phyloP scores from a whole-genome alignment of 352 stramenopile species.

The Aphanomyces invadans region DNA sequence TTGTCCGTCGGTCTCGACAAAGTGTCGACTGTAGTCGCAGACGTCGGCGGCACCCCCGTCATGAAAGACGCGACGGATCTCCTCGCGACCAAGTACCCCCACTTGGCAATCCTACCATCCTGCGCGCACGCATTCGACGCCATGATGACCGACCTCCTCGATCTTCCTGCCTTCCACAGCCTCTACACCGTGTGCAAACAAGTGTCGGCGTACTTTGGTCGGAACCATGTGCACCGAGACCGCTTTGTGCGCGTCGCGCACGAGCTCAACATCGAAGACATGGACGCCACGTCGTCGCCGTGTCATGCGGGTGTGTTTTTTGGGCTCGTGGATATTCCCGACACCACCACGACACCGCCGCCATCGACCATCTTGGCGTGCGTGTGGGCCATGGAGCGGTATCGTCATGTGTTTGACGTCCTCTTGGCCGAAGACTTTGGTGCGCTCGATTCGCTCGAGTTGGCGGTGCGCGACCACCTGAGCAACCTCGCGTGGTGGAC shows the following conservation, averaged over 20 bases:
- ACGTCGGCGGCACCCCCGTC: constrained; percentile 34
- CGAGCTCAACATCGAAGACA: constrained; percentile 41
- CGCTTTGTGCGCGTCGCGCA: constrained; percentile 44
- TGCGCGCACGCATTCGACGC: constrained; percentile 48
- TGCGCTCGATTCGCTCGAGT: constrained; percentile 30
- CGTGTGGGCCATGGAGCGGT: constrained; percentile 42
- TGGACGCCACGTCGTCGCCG: too few species aligned
- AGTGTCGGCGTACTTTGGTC: constrained; percentile 38
- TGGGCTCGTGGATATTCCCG: constrained; percentile 30
- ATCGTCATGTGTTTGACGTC: constrained; percentile 51
- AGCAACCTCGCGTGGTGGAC: constrained; percentile 48
- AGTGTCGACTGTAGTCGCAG: constrained; percentile 50
- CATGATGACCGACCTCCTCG: constrained; percentile 56
- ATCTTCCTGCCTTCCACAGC: constrained; percentile 34
- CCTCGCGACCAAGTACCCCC: constrained; percentile 48
- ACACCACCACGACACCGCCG: constrained; percentile 22
- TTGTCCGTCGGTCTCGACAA: constrained; percentile 45
- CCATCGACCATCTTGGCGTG: constrained; percentile 40
- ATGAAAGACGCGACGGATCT: constrained; percentile 47
- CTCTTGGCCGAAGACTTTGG: constrained; percentile 43
- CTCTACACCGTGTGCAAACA: constrained; percentile 38
- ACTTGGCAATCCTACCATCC: constrained; percentile 54
- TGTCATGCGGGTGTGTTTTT: too few species aligned
- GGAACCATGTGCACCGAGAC: constrained; percentile 37
- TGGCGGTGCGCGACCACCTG: constrained; percentile 39